Percentiles rank a stretch among this genome's conserved stretches.
Evolutionary conservation across 192 early-diverging fungal genomes (phyloP).

Genomic region (Backusella psychrophila): DNA sequence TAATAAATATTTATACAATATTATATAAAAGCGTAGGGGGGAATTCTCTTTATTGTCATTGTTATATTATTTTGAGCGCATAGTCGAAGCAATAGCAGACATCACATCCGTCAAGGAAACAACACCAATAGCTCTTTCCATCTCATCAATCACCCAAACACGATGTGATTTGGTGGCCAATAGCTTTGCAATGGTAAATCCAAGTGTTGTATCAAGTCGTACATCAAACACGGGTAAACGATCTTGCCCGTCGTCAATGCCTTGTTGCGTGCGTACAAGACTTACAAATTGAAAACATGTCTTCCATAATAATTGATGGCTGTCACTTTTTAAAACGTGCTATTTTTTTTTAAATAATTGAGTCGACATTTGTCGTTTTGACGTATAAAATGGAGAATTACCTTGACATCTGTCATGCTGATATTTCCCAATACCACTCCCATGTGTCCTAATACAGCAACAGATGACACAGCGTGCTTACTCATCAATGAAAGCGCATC

Average conservation of each 20-base stretch:
- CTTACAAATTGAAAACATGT: constrained; percentile 66
- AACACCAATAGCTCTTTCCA: constrained; percentile 57
- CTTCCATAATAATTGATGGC: constrained; percentile 46
- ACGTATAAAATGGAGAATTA: constrained; percentile 6
- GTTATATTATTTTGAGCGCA: not conserved
- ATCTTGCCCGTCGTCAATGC: constrained; percentile 66
- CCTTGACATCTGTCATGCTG: constrained; percentile 70
- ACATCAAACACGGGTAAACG: constrained; percentile 76
- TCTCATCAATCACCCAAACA: constrained; percentile 71
- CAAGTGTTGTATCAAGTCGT: constrained; percentile 62
- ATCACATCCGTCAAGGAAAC: constrained; percentile 83
- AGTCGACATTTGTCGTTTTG: no score
- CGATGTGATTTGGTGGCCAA: constrained; percentile 80
- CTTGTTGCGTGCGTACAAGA: constrained; percentile 58
- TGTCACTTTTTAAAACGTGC: constrained; percentile 37
- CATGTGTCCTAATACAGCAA: constrained; percentile 54
- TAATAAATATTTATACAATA: not conserved
- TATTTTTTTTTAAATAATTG: not conserved
- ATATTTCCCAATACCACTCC: constrained; percentile 63
- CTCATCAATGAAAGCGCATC: constrained; percentile 66
- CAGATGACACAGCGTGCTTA: constrained; percentile 58
- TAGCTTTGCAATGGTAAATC: constrained; percentile 72
- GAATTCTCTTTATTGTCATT: not conserved
- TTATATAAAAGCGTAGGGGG: not conserved
- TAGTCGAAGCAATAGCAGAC: constrained; percentile 24